Evolutionary conservation across 768 basidiomycete species (phyloP).

Genomic region (Boletus sp.): DNA sequence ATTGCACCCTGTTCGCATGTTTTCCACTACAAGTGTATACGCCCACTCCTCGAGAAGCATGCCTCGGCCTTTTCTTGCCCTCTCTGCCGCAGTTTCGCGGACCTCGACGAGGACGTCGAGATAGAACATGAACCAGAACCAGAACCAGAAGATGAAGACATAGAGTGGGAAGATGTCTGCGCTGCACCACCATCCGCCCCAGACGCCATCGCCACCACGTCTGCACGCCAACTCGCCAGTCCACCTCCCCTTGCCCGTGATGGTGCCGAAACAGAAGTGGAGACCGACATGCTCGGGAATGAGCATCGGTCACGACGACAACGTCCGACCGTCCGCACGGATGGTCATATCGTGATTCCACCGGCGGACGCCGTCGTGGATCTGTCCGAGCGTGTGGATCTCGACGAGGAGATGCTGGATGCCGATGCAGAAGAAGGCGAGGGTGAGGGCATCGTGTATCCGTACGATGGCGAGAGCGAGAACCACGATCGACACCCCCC

Average conservation of each 20-base stretch:
- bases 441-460: not conserved
- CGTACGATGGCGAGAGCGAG: constrained; percentile 8
- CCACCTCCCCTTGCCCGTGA: constrained; percentile 25
- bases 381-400: constrained; percentile 10
- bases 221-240: constrained; percentile 17
- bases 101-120: constrained; percentile 95
- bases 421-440: constrained; percentile 9
- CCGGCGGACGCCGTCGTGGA: constrained; percentile 7
- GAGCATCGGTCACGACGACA: constrained; percentile 14
- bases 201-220: not conserved
- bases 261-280: constrained; percentile 35
- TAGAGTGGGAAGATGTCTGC: constrained; percentile 21
- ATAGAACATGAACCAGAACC: constrained; percentile 42
- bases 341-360: constrained; percentile 18
- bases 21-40: constrained; percentile 96
- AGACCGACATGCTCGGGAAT: constrained; percentile 20
- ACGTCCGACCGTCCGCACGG: constrained; percentile 27
- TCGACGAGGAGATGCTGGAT: constrained; percentile 31
- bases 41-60: constrained; percentile 84
- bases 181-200: not conserved
- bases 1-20: constrained; percentile 97
- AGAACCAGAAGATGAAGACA: constrained; percentile 28
- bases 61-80: constrained; percentile 94
- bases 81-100: constrained; percentile 90
- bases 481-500: constrained; percentile 1